A percentile compares a stretch with the other conserved stretches of the same genome.
Conservation (phyloP, 2,329 filamentous ascomycete species). For the Aspergillus floridensis region DNA sequence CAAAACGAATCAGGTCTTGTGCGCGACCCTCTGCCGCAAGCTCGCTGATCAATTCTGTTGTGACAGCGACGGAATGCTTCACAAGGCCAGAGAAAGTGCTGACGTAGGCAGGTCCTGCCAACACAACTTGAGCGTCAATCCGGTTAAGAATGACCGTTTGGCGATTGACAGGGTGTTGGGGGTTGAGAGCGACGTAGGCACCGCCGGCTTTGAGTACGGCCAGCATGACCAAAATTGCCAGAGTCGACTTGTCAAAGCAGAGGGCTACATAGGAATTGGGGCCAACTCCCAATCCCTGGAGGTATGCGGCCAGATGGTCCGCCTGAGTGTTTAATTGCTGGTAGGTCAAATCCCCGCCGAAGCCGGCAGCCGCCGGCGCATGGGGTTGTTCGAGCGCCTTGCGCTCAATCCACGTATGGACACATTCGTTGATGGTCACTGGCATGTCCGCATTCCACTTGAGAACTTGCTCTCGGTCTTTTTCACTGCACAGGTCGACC, state of each 20-base stretch:
- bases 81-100: constrained; percentile 1
- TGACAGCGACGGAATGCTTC: constrained; percentile 57
- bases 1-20: neutral
- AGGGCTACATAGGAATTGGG: constrained; percentile 23
- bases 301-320: constrained; percentile 19
- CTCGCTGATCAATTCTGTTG: constrained; percentile 53
- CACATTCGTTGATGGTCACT: neutral
- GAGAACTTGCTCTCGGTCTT: neutral
- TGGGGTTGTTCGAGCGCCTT: neutral
- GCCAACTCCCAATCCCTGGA: constrained; percentile 26
- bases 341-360: constrained; percentile 25
- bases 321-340: constrained; percentile 21
- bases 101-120: constrained; percentile 11
- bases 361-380: neutral
- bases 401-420: neutral
- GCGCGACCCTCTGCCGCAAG: neutral
- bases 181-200: constrained; percentile 32
- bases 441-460: neutral
- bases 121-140: constrained; percentile 17
- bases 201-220: constrained; percentile 31
- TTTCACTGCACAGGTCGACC: neutral
- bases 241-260: constrained; percentile 30
- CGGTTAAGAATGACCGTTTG: constrained; percentile 21
- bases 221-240: constrained; percentile 30
- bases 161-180: constrained; percentile 27